phyloP scores from a whole-genome alignment of 441 rosid genomes.

The Syzygium malaccense region DNA sequence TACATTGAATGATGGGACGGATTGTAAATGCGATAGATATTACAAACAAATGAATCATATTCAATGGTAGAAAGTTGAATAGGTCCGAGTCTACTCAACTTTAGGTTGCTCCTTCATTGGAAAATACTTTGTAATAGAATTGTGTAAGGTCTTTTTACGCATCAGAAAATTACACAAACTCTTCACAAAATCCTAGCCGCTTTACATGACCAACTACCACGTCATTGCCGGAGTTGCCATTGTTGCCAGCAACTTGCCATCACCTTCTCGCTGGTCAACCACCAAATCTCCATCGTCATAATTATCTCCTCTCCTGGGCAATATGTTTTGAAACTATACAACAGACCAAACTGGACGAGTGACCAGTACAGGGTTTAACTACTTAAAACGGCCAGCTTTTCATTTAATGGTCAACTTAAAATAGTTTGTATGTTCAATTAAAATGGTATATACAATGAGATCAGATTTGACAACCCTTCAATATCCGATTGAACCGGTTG shows the following conservation, averaged over 20 bases:
- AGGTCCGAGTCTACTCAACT: background rate
- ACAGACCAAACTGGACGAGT: background rate
- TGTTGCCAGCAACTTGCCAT: background rate
- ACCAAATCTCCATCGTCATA: fast-evolving
- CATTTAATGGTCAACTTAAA: background rate
- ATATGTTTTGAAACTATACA: background rate
- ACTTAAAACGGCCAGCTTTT: background rate
- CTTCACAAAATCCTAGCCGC: background rate
- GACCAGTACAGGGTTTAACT: background rate
- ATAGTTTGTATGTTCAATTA: background rate
- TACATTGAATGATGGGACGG: background rate
- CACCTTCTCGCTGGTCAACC: background rate
- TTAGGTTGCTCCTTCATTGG: fast-evolving
- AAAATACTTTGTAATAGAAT: background rate
- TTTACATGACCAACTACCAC: background rate
- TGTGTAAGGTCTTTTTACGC: background rate
- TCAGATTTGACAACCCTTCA: background rate
- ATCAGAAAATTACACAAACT: background rate
- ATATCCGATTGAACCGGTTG: background rate
- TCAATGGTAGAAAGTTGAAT: background rate
- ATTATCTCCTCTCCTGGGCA: background rate
- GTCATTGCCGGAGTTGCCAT: background rate
- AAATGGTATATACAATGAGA: background rate
- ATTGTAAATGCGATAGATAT: background rate
- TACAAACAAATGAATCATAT: background rate